Evolutionary conservation across 495 filamentous ascomycete species (phyloP), one percentile per base, ranked within the genome.

Genomic region (Penicillium lagena): DNA sequence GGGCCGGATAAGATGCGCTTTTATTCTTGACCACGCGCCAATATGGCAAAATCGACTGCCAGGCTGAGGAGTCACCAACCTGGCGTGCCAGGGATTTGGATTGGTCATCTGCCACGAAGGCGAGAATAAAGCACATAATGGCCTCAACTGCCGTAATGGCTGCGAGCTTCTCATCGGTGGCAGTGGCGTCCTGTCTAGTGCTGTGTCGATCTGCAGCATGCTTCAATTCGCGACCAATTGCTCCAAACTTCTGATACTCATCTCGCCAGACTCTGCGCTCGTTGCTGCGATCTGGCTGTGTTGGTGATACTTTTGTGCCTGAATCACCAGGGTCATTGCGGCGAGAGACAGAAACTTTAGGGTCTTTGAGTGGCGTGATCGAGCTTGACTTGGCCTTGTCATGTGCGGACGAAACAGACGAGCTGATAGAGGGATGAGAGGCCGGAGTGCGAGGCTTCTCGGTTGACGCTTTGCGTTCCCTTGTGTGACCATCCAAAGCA

Each of bases 11-110:
- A 5, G 63, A 28, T 11, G 45, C 33, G 38, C 65, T 66, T 37
- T 63, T 68, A 46, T 61, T 68, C 45, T 49, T 62, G 12, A 76
- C 67, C 22, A 68, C 67, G 12, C 56, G 51, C 64, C 73, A 71
- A 42, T 73, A 73, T 29, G 70, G 60, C n/a, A 78, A 47, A 14
- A 78, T 73, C 15, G 71, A 72, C 9, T 59, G 50, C 74, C 74
- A 78, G n/a, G 56, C 59, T 7, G 62, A 63, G 10, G 64, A 67
- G 45, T 75, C 66, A 36, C 67, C 64, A 9, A 47, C 39, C 31
- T 66, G 64, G 29, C 67, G 62, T 31, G 58, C 54, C 29, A 64
- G 29, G 1, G 41, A 39, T 37, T 67, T 68, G 12, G 49, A 59
- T 40, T 69, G 68, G 37, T 78, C 70, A 38, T 70, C 62, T 9